Base-by-base conservation (phyloP, 1,284 basidiomycete species). In the Pseudozyma hubeiensis region DNA sequence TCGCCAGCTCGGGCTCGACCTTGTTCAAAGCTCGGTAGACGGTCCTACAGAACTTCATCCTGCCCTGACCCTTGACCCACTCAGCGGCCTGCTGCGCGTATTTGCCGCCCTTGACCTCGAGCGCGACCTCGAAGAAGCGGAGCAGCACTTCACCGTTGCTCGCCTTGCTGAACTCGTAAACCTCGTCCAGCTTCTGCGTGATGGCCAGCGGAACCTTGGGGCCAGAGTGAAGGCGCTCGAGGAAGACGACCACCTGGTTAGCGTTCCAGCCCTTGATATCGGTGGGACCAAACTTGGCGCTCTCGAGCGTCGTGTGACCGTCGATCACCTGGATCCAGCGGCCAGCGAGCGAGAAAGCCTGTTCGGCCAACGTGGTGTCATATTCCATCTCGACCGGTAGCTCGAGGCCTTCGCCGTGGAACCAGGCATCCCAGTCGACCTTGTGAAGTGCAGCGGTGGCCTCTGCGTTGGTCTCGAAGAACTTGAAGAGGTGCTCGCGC, bases 401-500 rank as follows among this genome's bases (percentile, higher is more conserved):
- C 66, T 90, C 87, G 24, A 62, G 48, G 41, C 94, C 93, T 82
- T 92, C 90, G 43, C 94, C 94, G 78, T 92, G 89, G 46, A 97
- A 86, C 94, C 94, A 97, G 44, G 88, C 90, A 89, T 93, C 62
- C 65, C 68, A 78, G 80, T 94, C 90, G 43, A 97, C 88, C 72
- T 91, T 88, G 35, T 78, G 50, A 39, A 98, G 88, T 34, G 88
- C 70, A 13, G 51, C 64, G 3, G 66, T 78, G 11, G 80, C 88
- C 69, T 90, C 88, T 58, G 54, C 58, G 51, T 64, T 82, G 41
- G 35, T 57, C 88, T 79, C 91, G 85, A 71, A 86, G 85, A 90
- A 98, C 84, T 91, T 96, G n/a, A 83, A 93, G 19, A 99, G 86
- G 82, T 98, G 93, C 5, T 87, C 86, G 79, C 92, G 91, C 94